These are phyloP conservation scores for Hypoxylon sp. DNA, from an alignment of 2,329 filamentous ascomycete species.

Conservation along the genomic window DNA sequence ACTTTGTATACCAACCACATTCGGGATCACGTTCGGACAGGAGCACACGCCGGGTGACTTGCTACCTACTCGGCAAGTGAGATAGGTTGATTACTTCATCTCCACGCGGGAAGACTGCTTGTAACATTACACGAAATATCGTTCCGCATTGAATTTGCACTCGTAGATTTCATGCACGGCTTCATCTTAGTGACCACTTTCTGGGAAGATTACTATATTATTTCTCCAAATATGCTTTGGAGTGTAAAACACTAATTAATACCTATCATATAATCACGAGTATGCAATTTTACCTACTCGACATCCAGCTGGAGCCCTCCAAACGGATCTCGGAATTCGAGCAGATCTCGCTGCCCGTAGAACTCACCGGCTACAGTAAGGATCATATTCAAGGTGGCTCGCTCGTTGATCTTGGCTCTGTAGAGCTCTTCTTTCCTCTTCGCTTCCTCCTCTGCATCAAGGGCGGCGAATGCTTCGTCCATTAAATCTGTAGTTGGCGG, in stretches of 20 bases:
- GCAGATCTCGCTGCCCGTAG: slow-evolving; percentile 89
- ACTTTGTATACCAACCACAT: slow-evolving; percentile 16
- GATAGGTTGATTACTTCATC: slow-evolving; percentile 8
- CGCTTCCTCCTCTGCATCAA: slow-evolving; percentile 46
- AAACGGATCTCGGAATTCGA: slow-evolving; percentile 79
- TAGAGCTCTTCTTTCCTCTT: slow-evolving; percentile 46
- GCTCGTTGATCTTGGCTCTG: slow-evolving; percentile 66
- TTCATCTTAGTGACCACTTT: not conserved
- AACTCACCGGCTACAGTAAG: slow-evolving; percentile 88
- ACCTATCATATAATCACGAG: slow-evolving; percentile 9
- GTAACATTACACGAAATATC: slow-evolving; percentile 11
- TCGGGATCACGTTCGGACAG: not conserved
- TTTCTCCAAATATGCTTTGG: not conserved
- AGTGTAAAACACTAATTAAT: slow-evolving; percentile 2
- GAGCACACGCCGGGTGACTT: slow-evolving; percentile 12
- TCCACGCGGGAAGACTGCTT: slow-evolving; percentile 3
- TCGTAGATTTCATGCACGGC: not conserved
- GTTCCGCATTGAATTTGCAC: not conserved
- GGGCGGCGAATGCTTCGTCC: slow-evolving; percentile 28
- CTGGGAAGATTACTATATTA: slow-evolving; percentile 4
- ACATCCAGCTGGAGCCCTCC: slow-evolving; percentile 55
- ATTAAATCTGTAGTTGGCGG: slow-evolving; percentile 21
- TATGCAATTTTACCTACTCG: slow-evolving; percentile 45
- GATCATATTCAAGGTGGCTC: slow-evolving; percentile 91
- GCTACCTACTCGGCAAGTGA: not conserved